Evolutionary conservation across 140 eudicot genomes (phyloP), one percentile per base, ranked within the genome.

Genomic region (Cichorium intybus): DNA sequence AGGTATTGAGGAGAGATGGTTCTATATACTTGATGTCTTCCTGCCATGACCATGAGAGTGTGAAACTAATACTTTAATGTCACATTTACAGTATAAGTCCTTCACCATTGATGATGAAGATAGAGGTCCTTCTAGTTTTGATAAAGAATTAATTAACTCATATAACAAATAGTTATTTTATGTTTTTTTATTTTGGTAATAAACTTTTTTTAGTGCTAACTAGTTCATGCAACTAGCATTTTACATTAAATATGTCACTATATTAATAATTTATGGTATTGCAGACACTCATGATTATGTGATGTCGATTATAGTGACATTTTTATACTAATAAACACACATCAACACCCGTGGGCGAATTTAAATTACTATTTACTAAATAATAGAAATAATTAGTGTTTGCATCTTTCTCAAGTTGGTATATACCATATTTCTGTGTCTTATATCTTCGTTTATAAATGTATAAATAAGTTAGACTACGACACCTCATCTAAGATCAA

Each of bases 1-100:
- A 24, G 34, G 28, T n/a, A 16, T 24, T n/a, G 26, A n/a, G n/a
- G 24, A 24, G 35, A 7, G 60, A 43, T n/a, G n/a, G 52, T 18
- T 29, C 47, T 74, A 57, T 66, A 66, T 66, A 17, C 43, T 74
- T 50, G 58, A 75, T 28, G 29, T 66, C 16, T 49, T 67, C 43
- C 50, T 52, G 64, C 70, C 58, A 41, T 68, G 6, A n/a, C 64
- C 64, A 41, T 60, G 10, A n/a, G 23, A 37, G 43, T 59, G 60
- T 41, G 75, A 75, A 35, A 68, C 34, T 23, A 68, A 35, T 74
- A 49, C 62, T 74, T 74, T 74, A 73, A 66, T 49, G 58, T 46
- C 1, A 4, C 0, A 68, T n/a, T 67, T 60, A 28, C 29, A 41
- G 0, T 34, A 39, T 21, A 2, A 23, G 75, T 60, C 64, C 70